These are phyloP conservation scores for Lichtheimia ornata DNA, from an alignment of 371 early-diverging fungal genomes.

Conservation along the genomic window DNA sequence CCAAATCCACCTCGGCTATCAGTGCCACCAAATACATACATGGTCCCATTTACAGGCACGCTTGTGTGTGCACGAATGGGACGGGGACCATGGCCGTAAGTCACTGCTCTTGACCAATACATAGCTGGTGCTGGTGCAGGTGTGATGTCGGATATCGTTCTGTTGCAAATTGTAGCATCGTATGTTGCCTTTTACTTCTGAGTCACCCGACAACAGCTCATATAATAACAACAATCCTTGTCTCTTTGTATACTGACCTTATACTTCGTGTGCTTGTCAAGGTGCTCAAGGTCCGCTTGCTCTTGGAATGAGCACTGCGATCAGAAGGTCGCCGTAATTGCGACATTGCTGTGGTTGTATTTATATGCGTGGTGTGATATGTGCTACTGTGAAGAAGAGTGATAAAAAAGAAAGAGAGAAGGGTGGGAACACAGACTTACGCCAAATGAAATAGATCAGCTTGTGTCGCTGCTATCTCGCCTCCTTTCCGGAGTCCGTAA, in stretches of 20 bases:
- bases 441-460: too few relatives aligned
- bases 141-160: conserved; percentile 1
- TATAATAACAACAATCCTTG: background rate
- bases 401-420: conserved; percentile 1
- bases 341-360: background rate
- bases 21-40: conserved; percentile 88
- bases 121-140: conserved; percentile 77
- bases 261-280: too few relatives aligned
- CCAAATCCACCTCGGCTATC: conserved; percentile 71
- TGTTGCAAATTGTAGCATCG: too few relatives aligned
- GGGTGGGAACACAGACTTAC: conserved; percentile 1
- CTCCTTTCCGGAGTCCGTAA: too few relatives aligned
- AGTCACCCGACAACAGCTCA: background rate
- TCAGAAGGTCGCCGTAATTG: background rate
- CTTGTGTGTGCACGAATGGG: conserved; percentile 80
- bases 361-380: too few relatives aligned
- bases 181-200: background rate
- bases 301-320: background rate
- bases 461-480: too few relatives aligned
- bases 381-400: background rate
- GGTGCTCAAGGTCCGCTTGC: too few relatives aligned
- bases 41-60: conserved; percentile 69
- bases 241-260: too few relatives aligned
- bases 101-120: conserved; percentile 77
- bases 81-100: conserved; percentile 67